These are phyloP conservation scores for Phyllachora maydis DNA, from an alignment of 2,329 filamentous ascomycete genomes.

Conservation along the genomic window DNA sequence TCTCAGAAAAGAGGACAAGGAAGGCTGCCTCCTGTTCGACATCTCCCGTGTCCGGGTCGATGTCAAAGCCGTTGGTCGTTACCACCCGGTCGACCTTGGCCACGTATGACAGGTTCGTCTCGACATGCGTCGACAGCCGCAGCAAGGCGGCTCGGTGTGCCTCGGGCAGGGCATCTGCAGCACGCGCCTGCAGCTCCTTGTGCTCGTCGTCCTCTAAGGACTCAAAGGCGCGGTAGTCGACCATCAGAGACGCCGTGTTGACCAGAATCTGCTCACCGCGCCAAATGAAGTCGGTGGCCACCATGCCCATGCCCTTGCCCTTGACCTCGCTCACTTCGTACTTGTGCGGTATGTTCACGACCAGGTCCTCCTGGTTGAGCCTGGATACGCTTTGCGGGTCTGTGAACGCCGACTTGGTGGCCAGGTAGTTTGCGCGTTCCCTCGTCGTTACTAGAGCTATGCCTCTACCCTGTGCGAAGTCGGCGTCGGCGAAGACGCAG, in stretches of 20 bases:
- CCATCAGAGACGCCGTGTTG: slow-evolving; percentile 15
- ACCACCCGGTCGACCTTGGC: slow-evolving; percentile 14
- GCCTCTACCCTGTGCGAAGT: slow-evolving; percentile 15
- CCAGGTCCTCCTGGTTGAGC: slow-evolving; percentile 10
- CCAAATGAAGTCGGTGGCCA: slow-evolving; percentile 12
- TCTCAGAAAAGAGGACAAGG: slow-evolving; percentile 17
- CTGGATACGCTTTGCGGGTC: slow-evolving; percentile 6
- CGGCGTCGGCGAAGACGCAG: slow-evolving; percentile 14
- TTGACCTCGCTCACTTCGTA: slow-evolving; percentile 15
- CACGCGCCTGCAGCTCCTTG: slow-evolving; percentile 11
- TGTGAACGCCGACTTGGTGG: slow-evolving; percentile 9
- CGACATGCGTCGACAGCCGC: slow-evolving; percentile 15
- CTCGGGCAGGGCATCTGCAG: slow-evolving; percentile 10
- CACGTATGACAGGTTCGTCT: slow-evolving; percentile 6
- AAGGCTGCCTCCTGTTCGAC: slow-evolving; percentile 10
- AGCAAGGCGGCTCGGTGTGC: slow-evolving; percentile 11
- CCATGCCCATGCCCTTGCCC: slow-evolving; percentile 16
- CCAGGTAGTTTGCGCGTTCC: slow-evolving; percentile 10
- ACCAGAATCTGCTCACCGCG: slow-evolving; percentile 17
- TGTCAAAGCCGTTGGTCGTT: slow-evolving; percentile 17
- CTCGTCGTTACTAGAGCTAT: slow-evolving; percentile 16
- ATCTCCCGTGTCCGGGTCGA: slow-evolving; percentile 11
- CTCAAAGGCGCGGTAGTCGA: slow-evolving; percentile 16
- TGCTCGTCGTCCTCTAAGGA: slow-evolving; percentile 9
- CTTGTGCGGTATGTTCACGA: slow-evolving; percentile 6